A percentile compares a stretch with the other conserved stretches of the same genome.
Evolutionary conservation across 352 stramenopile species (phyloP).

Genomic region (Globisporangium recalcitrans): DNA sequence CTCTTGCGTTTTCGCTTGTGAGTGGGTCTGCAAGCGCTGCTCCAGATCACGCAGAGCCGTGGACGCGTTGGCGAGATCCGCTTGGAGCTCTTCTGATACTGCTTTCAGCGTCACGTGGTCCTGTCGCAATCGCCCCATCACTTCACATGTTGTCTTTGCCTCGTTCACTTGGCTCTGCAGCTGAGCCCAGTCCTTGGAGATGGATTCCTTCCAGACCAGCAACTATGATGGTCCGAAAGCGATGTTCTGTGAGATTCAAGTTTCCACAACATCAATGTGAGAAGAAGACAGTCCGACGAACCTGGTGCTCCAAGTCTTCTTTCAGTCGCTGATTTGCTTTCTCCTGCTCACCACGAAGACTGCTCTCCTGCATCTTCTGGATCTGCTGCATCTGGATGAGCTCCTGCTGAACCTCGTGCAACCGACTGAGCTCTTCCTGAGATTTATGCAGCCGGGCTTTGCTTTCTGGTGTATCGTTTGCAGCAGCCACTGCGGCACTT

Average conservation of each 20-base stretch:
- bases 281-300: not conserved
- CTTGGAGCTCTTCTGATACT: slow-evolving; percentile 1
- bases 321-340: not conserved
- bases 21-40: slow-evolving; percentile 19
- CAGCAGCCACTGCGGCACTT: not conserved
- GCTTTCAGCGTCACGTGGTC: not conserved
- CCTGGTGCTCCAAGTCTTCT: slow-evolving; percentile 12
- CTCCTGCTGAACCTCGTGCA: not conserved
- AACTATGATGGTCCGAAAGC: not conserved
- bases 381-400: not conserved
- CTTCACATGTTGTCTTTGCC: not conserved
- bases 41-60: not conserved
- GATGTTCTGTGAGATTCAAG: not conserved
- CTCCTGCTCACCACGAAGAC: not conserved
- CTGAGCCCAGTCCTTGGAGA: slow-evolving; percentile 9
- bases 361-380: not conserved
- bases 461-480: not conserved
- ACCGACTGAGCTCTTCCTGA: not conserved
- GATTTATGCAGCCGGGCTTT: not conserved
- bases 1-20: slow-evolving; percentile 5
- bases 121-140: not conserved
- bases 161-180: slow-evolving; percentile 6
- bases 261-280: not conserved
- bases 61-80: slow-evolving; percentile 13
- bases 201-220: slow-evolving; percentile 11